These are phyloP conservation scores for Lactarius quietus DNA, from an alignment of 768 basidiomycete species.

Conservation along the genomic window DNA sequence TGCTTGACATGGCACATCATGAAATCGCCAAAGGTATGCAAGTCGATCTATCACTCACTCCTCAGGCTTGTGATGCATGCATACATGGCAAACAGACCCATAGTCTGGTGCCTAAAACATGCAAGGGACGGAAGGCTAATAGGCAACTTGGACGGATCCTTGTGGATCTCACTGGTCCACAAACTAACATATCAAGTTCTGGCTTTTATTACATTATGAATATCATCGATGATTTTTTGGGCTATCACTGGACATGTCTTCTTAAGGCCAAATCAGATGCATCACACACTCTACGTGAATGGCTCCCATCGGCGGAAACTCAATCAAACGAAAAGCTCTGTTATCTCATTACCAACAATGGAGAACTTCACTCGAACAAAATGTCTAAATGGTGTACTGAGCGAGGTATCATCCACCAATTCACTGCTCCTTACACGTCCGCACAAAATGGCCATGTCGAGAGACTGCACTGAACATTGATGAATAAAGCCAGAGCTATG, in stretches of 20 bases:
- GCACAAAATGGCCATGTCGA: slow-evolving; percentile 4
- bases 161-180: neutral
- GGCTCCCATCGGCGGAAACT: neutral
- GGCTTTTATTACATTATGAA: neutral
- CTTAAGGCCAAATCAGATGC: neutral
- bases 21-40: neutral
- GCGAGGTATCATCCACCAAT: neutral
- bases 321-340: neutral
- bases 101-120: neutral
- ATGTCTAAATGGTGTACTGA: neutral
- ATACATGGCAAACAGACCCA: neutral
- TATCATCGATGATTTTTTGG: neutral
- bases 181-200: neutral
- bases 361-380: neutral
- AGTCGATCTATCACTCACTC: neutral
- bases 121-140: neutral
- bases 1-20: neutral
- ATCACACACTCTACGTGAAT: neutral
- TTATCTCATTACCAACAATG: neutral
- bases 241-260: neutral
- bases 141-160: neutral
- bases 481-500: slow-evolving; percentile 1
- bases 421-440: slow-evolving; percentile 10
- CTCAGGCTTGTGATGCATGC: neutral
- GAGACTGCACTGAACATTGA: neutral